These are phyloP conservation scores for Lizanozyma gosingica DNA, from an alignment of 1,139 yeast species.

Conservation along the genomic window DNA sequence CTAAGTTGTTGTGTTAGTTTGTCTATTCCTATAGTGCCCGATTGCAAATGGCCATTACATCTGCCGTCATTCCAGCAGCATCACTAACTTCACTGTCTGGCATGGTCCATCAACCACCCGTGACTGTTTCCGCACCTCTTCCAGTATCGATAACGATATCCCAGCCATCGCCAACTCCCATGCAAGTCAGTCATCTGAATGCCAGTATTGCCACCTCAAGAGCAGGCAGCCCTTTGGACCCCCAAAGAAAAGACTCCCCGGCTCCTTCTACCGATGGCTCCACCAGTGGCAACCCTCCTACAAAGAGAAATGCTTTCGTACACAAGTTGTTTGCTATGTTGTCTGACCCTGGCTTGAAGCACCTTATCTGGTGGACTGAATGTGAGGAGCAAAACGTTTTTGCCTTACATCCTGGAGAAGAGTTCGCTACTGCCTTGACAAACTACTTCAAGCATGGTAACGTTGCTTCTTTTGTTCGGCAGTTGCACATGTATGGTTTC, in stretches of 20 bases:
- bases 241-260: neutral
- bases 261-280: neutral
- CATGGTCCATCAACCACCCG: neutral
- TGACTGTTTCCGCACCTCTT: neutral
- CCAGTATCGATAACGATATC: neutral
- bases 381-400: constrained; percentile 30
- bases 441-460: constrained; percentile 71
- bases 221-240: neutral
- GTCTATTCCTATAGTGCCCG: too few species aligned
- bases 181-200: neutral
- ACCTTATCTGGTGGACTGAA: constrained; percentile 37
- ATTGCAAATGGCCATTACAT: neutral
- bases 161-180: too few species aligned
- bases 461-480: constrained; percentile 72
- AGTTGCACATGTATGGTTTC: constrained; percentile 72
- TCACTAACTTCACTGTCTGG: neutral
- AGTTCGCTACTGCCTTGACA: constrained; percentile 52
- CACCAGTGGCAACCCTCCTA: constrained; percentile 9
- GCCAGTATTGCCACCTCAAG: neutral
- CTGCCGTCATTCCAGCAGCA: neutral
- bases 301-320: constrained; percentile 40
- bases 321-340: constrained; percentile 38
- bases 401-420: constrained; percentile 43
- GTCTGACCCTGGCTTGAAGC: constrained; percentile 25
- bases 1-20: too few species aligned